Percentiles rank a stretch among this genome's conserved stretches.
Evolutionary conservation across 1,284 basidiomycete species (phyloP).

Genomic region (Puccinia polysora): DNA sequence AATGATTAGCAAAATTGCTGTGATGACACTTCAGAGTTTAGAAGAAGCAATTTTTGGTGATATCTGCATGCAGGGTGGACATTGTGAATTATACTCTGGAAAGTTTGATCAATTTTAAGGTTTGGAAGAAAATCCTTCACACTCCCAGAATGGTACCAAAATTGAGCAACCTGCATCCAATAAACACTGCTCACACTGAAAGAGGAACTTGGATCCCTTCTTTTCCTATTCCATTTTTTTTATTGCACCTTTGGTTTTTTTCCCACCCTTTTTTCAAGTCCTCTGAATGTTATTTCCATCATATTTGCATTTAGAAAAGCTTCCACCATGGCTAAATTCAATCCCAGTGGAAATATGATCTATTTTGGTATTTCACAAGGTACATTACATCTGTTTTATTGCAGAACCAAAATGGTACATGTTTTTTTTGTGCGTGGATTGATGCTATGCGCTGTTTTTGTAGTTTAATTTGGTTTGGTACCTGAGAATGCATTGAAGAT

Average conservation of each 20-base stretch:
- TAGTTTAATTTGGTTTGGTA: no score
- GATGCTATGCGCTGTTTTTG: background rate
- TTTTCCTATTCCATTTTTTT: background rate
- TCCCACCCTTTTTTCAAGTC: background rate
- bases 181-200: slow-evolving; percentile 10
- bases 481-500: background rate
- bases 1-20: slow-evolving; percentile 14
- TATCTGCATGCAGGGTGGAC: slow-evolving; percentile 27
- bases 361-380: slow-evolving; percentile 82
- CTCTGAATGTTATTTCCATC: background rate
- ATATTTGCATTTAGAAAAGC: slow-evolving; percentile 4
- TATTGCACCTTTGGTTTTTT: background rate
- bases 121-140: background rate
- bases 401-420: slow-evolving; percentile 68
- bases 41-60: slow-evolving; percentile 31
- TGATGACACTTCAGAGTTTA: slow-evolving; percentile 30
- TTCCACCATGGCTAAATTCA: slow-evolving; percentile 59
- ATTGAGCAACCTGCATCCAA: background rate
- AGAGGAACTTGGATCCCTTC: slow-evolving; percentile 8
- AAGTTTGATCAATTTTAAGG: background rate
- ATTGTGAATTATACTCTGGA: slow-evolving; percentile 23
- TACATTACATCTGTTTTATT: slow-evolving; percentile 75
- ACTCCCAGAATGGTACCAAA: background rate
- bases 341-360: slow-evolving; percentile 76
- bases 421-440: slow-evolving; percentile 5